These are phyloP conservation scores for Lobosporangium transversale DNA, from an alignment of 192 early-diverging fungal genomes.

Conservation along the genomic window DNA sequence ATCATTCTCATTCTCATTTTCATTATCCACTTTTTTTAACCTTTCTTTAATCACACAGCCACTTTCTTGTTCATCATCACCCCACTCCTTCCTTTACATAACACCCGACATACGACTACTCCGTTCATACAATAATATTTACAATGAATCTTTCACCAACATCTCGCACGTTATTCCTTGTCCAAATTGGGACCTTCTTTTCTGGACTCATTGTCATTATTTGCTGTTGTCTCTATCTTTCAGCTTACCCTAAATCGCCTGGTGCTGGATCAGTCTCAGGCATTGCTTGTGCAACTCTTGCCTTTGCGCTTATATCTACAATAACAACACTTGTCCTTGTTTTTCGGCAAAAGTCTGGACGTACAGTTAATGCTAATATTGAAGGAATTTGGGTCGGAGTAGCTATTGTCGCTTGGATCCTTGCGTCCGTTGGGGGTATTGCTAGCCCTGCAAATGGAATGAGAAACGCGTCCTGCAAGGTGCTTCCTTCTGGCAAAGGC, in stretches of 20 bases:
- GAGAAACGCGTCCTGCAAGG: slow-evolving; percentile 25
- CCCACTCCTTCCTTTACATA: neutral
- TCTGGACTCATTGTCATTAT: slow-evolving; percentile 39
- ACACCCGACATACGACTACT: neutral
- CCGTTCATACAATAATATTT: too few relatives aligned
- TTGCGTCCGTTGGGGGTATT: slow-evolving; percentile 41
- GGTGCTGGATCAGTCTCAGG: slow-evolving; percentile 26
- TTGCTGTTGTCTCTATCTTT: slow-evolving; percentile 46
- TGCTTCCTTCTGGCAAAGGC: slow-evolving; percentile 33
- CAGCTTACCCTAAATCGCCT: slow-evolving; percentile 47
- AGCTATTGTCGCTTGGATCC: slow-evolving; percentile 32
- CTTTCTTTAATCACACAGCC: neutral
- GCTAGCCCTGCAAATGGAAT: slow-evolving; percentile 48
- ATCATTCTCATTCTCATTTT: neutral
- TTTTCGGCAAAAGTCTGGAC: slow-evolving; percentile 40
- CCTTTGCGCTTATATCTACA: slow-evolving; percentile 35
- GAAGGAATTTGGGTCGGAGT: slow-evolving; percentile 48
- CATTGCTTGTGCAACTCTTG: slow-evolving; percentile 31
- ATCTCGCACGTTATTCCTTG: slow-evolving; percentile 45
- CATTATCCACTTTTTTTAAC: neutral
- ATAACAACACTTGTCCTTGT: slow-evolving; percentile 25
- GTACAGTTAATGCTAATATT: slow-evolving; percentile 28
- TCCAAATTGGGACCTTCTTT: slow-evolving; percentile 41
- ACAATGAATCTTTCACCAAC: slow-evolving; percentile 50
- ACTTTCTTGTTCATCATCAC: neutral